Evolutionary conservation across 106 monocot genomes (phyloP).

Genomic region (Dactylorhiza incarnata): DNA sequence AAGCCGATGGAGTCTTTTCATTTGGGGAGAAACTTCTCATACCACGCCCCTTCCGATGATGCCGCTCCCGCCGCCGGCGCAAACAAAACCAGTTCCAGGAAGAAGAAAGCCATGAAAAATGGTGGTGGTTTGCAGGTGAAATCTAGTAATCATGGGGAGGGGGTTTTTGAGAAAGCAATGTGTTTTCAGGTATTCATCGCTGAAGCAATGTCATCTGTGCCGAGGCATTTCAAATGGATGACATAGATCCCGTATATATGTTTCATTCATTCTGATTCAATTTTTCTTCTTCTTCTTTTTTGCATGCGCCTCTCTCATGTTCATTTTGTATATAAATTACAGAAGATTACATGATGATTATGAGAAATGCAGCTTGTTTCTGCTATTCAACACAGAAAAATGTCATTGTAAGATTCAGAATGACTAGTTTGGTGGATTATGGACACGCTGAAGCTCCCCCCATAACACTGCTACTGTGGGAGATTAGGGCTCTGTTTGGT

Average conservation of each 20-base stretch:
- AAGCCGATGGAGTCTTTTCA: constrained; percentile 1
- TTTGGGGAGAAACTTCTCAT: constrained; percentile 9
- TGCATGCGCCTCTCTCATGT: background rate
- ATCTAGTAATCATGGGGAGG: background rate
- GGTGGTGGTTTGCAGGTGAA: constrained; percentile 3
- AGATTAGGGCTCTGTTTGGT: too few relatives aligned
- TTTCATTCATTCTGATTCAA: background rate
- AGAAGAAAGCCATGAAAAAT: background rate
- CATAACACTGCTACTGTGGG: too few relatives aligned
- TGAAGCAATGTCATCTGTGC: background rate
- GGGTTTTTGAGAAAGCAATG: background rate
- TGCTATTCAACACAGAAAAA: too few relatives aligned
- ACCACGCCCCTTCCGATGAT: background rate
- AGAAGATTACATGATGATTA: background rate
- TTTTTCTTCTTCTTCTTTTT: too few relatives aligned
- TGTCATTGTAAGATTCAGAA: too few relatives aligned
- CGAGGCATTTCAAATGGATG: constrained; percentile 6
- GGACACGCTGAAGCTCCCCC: too few relatives aligned
- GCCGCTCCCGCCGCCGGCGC: background rate
- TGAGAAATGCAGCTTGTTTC: background rate
- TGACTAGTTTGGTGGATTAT: too few relatives aligned
- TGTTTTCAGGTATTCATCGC: background rate
- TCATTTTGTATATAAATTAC: background rate
- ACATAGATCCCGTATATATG: background rate
- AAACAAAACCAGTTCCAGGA: background rate